phyloP scores from a whole-genome alignment of 2,329 filamentous ascomycete genomes.

The Endoconidiophora laricicola region DNA sequence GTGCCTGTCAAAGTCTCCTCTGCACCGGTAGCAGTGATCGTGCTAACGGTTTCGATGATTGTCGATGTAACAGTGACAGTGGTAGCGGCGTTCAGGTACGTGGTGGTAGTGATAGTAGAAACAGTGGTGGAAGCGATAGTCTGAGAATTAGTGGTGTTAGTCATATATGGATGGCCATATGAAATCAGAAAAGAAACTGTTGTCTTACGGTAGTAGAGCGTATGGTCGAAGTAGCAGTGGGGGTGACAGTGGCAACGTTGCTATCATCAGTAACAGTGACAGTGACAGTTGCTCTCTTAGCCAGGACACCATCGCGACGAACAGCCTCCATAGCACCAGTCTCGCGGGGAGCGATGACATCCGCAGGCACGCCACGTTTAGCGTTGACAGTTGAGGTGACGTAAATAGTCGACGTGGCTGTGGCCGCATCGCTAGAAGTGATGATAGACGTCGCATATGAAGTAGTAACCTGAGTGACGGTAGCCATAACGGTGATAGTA shows the following conservation, averaged over 20 bases:
- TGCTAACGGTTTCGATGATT: constrained; percentile 16
- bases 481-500: constrained; percentile 18
- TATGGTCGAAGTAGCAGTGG: constrained; percentile 12
- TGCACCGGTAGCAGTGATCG: constrained; percentile 20
- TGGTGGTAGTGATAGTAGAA: constrained; percentile 14
- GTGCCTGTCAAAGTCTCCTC: constrained; percentile 21
- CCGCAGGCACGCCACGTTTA: constrained; percentile 19
- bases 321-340: constrained; percentile 14
- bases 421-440: constrained; percentile 21
- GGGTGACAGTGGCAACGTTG: constrained; percentile 17
- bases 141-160: not conserved
- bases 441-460: constrained; percentile 22
- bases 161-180: not conserved
- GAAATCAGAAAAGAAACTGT: not conserved
- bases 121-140: constrained; percentile 17
- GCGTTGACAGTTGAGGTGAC: constrained; percentile 22
- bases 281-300: constrained; percentile 16
- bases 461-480: constrained; percentile 22
- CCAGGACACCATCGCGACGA: constrained; percentile 2
- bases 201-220: constrained; percentile 6
- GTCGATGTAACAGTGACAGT: constrained; percentile 25
- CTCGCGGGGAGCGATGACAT: constrained; percentile 14
- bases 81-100: constrained; percentile 20
- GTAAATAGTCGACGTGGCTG: constrained; percentile 22
- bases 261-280: constrained; percentile 19